Base-by-base conservation (phyloP, 352 stramenopile species). In the Phytophthora europaea region DNA sequence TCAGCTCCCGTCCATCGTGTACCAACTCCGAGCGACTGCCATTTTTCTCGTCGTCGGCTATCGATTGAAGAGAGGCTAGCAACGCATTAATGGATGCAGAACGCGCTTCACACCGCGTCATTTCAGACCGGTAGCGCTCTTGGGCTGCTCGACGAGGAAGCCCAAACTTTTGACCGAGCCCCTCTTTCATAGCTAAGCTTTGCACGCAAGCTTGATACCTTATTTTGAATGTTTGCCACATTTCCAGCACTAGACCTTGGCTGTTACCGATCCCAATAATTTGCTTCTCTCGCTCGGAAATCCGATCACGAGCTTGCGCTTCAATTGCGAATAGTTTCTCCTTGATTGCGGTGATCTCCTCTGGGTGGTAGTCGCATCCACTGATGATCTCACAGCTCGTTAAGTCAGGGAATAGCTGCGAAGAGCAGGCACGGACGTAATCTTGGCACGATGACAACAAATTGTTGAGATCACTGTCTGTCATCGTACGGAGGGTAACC, bases 81-180 rank as follows among this genome's bases (percentile, higher is more conserved):
- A 97, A 75, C 16, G 73, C 63, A 56, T 97, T 84, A 47, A 97
- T 88, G 13, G 76, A 70, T n/a, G 69, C 64, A 4, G 87, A 91
- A 50, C 81, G 80, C 23, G 85, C 78, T 33, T 98, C 91, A 23
- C 89, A 93, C 8, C 87, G 87, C 23, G 87, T 93, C 15, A 94
- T 92, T 64, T 96, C 90, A 1, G 89, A 94, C 5, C 94, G 84
- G 43, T 95, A 92, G 15, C 84, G 70, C 62, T 98, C 93, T 68
- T 97, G 90, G 2, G 94, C 92, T 13, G 82, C 89, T 34, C 93
- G 87, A 0, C 91, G 76, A 57, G 94, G 94, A 23, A 94, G 72
- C 15, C 94, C 92, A 40, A 95, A 98, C 74, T 96, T 98, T 70
- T 94, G 90, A 0, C 93, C 93, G 0, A 98, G 76, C 0, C 94